Conservation (phyloP, 805 yeast species). For the Teunomyces gatunensis region DNA sequence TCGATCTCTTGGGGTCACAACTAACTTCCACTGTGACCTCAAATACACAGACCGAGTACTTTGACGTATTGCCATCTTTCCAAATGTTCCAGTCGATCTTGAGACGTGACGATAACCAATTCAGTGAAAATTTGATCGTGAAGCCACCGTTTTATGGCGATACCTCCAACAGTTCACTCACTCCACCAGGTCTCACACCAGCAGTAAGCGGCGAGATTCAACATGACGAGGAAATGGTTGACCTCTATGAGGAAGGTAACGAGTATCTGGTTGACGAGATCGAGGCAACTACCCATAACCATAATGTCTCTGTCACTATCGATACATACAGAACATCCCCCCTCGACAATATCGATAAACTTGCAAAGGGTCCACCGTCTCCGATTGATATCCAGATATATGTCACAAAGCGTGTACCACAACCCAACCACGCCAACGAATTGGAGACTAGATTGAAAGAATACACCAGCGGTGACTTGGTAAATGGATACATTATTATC, state of each 20-base stretch:
- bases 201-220: slow-evolving; percentile 1
- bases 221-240: neutral
- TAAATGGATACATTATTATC: slow-evolving; percentile 46
- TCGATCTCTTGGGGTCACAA: slow-evolving; percentile 20
- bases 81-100: slow-evolving; percentile 60
- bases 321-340: slow-evolving; percentile 42
- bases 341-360: slow-evolving; percentile 49
- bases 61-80: slow-evolving; percentile 66
- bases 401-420: slow-evolving; percentile 53
- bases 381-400: slow-evolving; percentile 49
- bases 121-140: slow-evolving; percentile 30
- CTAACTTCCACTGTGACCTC: slow-evolving; percentile 22
- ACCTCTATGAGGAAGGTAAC: neutral
- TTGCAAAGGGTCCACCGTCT: slow-evolving; percentile 40
- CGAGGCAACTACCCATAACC: slow-evolving; percentile 10
- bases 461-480: slow-evolving; percentile 40
- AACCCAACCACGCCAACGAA: slow-evolving; percentile 38
- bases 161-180: slow-evolving; percentile 23
- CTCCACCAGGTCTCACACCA: slow-evolving; percentile 24
- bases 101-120: slow-evolving; percentile 40
- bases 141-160: slow-evolving; percentile 41
- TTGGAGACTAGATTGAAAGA: slow-evolving; percentile 46
- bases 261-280: slow-evolving; percentile 7
- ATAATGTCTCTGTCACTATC: slow-evolving; percentile 12
- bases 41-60: slow-evolving; percentile 35